These are phyloP conservation scores for Boletus tylopilopsis DNA, from an alignment of 768 basidiomycete species.

Conservation along the genomic window DNA sequence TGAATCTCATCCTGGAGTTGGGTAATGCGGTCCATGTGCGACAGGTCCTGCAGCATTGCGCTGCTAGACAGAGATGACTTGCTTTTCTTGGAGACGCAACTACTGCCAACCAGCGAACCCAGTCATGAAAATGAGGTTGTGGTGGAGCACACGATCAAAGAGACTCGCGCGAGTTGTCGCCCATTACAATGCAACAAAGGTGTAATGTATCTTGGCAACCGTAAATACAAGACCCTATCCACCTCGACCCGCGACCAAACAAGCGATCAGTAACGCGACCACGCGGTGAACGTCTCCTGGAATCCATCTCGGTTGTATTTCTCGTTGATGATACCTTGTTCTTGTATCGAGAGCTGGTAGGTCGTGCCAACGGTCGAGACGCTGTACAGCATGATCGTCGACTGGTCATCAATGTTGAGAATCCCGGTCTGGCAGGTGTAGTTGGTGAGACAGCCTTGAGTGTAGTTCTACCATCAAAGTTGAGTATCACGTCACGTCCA, in stretches of 20 bases:
- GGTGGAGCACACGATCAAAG: not conserved
- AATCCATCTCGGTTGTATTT: constrained; percentile 42
- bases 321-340: constrained; percentile 34
- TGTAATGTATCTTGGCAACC: too few relatives aligned
- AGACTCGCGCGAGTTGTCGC: not conserved
- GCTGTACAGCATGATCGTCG: constrained; percentile 42
- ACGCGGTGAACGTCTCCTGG: constrained; percentile 37
- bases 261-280: constrained; percentile 27
- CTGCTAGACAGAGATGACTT: constrained; percentile 33
- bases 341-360: constrained; percentile 38
- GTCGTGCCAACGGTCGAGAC: constrained; percentile 47
- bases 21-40: constrained; percentile 94
- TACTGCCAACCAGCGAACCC: constrained; percentile 1
- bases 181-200: not conserved
- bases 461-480: constrained; percentile 34
- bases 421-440: constrained; percentile 42
- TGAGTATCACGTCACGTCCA: not conserved
- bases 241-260: too few relatives aligned
- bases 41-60: constrained; percentile 89
- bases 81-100: constrained; percentile 12
- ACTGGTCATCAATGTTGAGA: constrained; percentile 38
- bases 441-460: constrained; percentile 35
- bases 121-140: constrained; percentile 2
- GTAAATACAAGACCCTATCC: too few relatives aligned
- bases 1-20: constrained; percentile 95